Percentiles rank a stretch among this genome's conserved stretches.
These are phyloP conservation scores for Sugiyamaella pinicola DNA, from an alignment of 1,139 yeast genomes.

Conservation along the genomic window DNA sequence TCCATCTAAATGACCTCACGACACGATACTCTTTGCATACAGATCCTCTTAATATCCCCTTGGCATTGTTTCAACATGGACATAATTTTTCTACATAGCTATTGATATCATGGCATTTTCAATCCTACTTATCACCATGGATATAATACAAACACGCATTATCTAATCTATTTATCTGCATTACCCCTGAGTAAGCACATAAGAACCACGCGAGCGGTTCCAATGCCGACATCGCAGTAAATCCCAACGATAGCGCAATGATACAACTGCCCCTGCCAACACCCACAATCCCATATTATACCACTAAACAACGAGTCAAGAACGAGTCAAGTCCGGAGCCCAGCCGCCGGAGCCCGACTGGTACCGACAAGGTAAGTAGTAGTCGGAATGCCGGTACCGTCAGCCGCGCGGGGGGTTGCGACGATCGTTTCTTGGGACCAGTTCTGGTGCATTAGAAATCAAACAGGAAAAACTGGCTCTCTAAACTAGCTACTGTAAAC, in stretches of 20 bases:
- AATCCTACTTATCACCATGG: neutral
- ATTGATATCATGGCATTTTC: too few relatives aligned
- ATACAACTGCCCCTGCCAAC: too few relatives aligned
- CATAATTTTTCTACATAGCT: too few relatives aligned
- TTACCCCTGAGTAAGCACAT: neutral
- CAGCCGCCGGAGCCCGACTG: neutral
- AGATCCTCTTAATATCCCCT: too few relatives aligned
- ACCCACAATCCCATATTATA: too few relatives aligned
- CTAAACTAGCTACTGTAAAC: slow-evolving; percentile 11
- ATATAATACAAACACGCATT: too few relatives aligned
- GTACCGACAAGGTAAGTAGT: neutral
- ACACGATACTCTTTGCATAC: too few relatives aligned
- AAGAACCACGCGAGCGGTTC: neutral
- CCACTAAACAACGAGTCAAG: too few relatives aligned
- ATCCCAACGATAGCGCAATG: neutral
- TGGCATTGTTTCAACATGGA: too few relatives aligned
- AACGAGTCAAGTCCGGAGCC: too few relatives aligned
- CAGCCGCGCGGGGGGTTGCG: neutral
- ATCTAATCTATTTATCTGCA: too few relatives aligned
- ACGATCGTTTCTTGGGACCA: neutral
- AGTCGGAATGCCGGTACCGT: neutral
- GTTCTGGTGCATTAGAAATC: slow-evolving; percentile 16
- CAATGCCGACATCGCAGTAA: neutral
- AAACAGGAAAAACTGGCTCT: slow-evolving; percentile 10
- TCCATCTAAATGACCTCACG: too few relatives aligned